phyloP scores from a whole-genome alignment of 2,329 filamentous ascomycete species.

The Myriosclerotinia duriaeana region DNA sequence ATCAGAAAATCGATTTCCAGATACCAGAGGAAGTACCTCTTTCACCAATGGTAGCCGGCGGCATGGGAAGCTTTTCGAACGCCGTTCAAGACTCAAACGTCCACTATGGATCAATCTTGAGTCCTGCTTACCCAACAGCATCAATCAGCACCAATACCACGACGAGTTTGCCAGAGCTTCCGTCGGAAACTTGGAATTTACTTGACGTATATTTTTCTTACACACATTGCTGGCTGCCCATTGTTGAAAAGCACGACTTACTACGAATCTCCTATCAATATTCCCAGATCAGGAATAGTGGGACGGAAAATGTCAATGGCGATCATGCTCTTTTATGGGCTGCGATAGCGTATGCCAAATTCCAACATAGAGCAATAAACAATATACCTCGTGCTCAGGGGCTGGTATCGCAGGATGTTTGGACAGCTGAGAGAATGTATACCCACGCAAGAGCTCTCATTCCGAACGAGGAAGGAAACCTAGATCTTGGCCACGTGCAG shows the following conservation, averaged over 20 bases:
- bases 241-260: slow-evolving; percentile 61
- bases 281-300: slow-evolving; percentile 27
- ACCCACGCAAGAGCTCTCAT: slow-evolving; percentile 51
- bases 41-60: not conserved
- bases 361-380: slow-evolving; percentile 45
- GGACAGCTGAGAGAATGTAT: slow-evolving; percentile 48
- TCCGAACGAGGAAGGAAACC: slow-evolving; percentile 49
- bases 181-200: slow-evolving; percentile 46
- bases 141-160: slow-evolving; percentile 21
- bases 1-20: slow-evolving; percentile 20
- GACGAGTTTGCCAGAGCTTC: slow-evolving; percentile 33
- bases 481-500: slow-evolving; percentile 54
- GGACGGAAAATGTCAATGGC: slow-evolving; percentile 31
- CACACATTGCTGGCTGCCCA: slow-evolving; percentile 74
- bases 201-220: slow-evolving; percentile 74
- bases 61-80: not conserved
- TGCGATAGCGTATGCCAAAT: slow-evolving; percentile 56
- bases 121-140: slow-evolving; percentile 25
- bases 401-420: slow-evolving; percentile 29
- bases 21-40: slow-evolving; percentile 7
- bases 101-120: slow-evolving; percentile 32
- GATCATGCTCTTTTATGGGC: slow-evolving; percentile 60
- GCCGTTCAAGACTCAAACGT: slow-evolving; percentile 1
- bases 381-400: slow-evolving; percentile 36
- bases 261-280: slow-evolving; percentile 40